Base-by-base conservation (phyloP, 2,329 filamentous ascomycete genomes). In the Pseudogymnoascus sp. region DNA sequence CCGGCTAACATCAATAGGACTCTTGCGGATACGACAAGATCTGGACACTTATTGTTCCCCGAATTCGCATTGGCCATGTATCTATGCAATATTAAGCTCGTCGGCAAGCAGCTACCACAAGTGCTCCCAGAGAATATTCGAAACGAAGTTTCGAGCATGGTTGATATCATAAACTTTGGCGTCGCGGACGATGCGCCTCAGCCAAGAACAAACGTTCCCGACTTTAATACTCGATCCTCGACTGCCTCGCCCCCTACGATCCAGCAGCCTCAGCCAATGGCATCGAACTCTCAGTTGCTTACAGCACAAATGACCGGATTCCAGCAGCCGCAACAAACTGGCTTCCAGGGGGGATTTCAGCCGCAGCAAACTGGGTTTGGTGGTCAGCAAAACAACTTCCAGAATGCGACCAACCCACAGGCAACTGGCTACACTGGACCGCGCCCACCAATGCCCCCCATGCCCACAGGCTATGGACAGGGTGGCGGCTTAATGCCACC, bases 1-100 rank as follows among this genome's bases (percentile, higher is more conserved):
- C n/a, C 17, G 8, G 50, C 28, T 57, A 57, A 57, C 28, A 57
- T 69, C 62, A 13, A 36, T 68, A 93, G 90, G 91, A 91, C 91
- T 19, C 79, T 99, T 21, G 90, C 92, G 57, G 95, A 99, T 77
- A 97, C 95, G 9, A 99, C 95, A 59, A 93, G 96, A 75, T 95
- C 93, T 13, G 95, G 95, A 53, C 93, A 97, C 76, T 84, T 99
- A 33, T 89, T 97, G 73, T 99, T 99, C 74, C 95, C 95, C 44
- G 95, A 99, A 77, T 99, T 99, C 69, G 95, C 95, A 7, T 81
- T 99, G 64, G 91, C 95, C 66, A 97, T 99, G 95, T 99, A 99
- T 71, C 85, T 99, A 33, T 99, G 95, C 81, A 99, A 97, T 73
- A 74, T 99, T 69, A 95, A 89, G 74, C 81, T 97, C 64, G 95